Evolutionary conservation across 495 filamentous ascomycete species (phyloP).

Genomic region (Pyrenopolyporus hunteri): DNA sequence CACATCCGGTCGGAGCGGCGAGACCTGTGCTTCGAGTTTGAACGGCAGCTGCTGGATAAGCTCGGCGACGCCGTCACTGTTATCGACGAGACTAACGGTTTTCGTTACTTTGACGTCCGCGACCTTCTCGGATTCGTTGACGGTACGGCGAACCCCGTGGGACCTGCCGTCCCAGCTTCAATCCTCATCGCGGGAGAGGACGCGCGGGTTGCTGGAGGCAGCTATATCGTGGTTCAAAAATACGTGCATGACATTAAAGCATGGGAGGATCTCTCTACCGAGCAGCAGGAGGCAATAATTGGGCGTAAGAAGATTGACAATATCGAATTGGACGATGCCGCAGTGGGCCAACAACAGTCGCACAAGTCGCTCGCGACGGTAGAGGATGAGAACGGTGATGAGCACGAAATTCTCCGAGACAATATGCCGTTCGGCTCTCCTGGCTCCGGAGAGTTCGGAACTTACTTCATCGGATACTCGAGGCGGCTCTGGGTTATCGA

Average conservation of each 20-base stretch:
- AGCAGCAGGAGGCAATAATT: constrained; percentile 62
- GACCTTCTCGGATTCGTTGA: constrained; percentile 67
- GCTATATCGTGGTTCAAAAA: constrained; percentile 65
- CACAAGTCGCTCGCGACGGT: constrained; percentile 63
- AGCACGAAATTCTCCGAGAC: constrained; percentile 61
- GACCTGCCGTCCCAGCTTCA: constrained; percentile 50
- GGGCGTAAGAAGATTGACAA: constrained; percentile 64
- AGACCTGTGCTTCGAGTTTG: constrained; percentile 65
- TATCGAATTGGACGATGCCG: constrained; percentile 60
- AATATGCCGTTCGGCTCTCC: constrained; percentile 68
- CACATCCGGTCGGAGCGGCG: constrained; percentile 63
- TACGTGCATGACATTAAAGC: constrained; percentile 59
- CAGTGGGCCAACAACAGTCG: constrained; percentile 51
- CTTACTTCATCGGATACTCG: constrained; percentile 66
- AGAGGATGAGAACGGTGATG: constrained; percentile 57
- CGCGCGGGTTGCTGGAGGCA: constrained; percentile 49
- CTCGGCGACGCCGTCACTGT: constrained; percentile 55
- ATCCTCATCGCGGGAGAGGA: constrained; percentile 56
- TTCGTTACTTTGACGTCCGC: constrained; percentile 65
- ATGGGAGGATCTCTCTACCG: constrained; percentile 54
- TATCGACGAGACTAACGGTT: constrained; percentile 60
- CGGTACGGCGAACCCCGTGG: constrained; percentile 64
- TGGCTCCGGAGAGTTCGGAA: constrained; percentile 59
- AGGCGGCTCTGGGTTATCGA: constrained; percentile 62
- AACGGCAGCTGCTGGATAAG: constrained; percentile 57